These are phyloP conservation scores for Cephaloascus fragrans DNA, from an alignment of 805 yeast species.

Conservation along the genomic window DNA sequence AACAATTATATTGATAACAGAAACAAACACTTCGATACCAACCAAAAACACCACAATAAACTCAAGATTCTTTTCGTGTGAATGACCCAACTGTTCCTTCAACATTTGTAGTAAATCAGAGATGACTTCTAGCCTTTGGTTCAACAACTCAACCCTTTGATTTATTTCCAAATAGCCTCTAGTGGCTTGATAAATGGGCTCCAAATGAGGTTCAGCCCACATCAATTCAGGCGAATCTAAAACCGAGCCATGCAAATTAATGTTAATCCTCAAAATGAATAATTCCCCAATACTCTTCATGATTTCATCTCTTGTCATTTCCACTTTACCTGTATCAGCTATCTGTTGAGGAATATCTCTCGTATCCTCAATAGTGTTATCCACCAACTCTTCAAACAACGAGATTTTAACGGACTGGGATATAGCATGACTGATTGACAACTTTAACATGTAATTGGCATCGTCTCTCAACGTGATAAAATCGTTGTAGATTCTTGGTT, in stretches of 20 bases:
- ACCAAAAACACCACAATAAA: slow-evolving; percentile 84
- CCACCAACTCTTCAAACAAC: slow-evolving; percentile 89
- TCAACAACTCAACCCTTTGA: slow-evolving; percentile 81
- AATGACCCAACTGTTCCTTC: slow-evolving; percentile 93
- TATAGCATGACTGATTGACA: slow-evolving; percentile 90
- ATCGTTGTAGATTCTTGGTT: slow-evolving; percentile 92
- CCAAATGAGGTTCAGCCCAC: slow-evolving; percentile 99
- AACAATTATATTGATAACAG: slow-evolving; percentile 68
- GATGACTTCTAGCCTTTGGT: slow-evolving; percentile 89
- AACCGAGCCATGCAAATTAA: slow-evolving; percentile 78
- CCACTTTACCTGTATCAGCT: slow-evolving; percentile 89
- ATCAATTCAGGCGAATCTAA: slow-evolving; percentile 94
- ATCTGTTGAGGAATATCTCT: slow-evolving; percentile 96
- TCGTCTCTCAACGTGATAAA: slow-evolving; percentile 90
- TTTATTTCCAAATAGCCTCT: slow-evolving; percentile 93
- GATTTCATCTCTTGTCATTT: slow-evolving; percentile 87
- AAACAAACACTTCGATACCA: slow-evolving; percentile 86
- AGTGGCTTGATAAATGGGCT: slow-evolving; percentile 95
- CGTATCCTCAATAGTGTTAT: slow-evolving; percentile 93
- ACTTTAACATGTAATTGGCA: slow-evolving; percentile 79
- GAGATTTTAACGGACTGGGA: slow-evolving; percentile 95
- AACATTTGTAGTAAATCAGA: slow-evolving; percentile 91
- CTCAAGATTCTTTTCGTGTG: slow-evolving; percentile 85
- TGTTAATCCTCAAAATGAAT: slow-evolving; percentile 77
- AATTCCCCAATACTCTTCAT: slow-evolving; percentile 97